These are phyloP conservation scores for Colletotrichum sp. DNA, from an alignment of 2,329 filamentous ascomycete genomes.

Conservation along the genomic window DNA sequence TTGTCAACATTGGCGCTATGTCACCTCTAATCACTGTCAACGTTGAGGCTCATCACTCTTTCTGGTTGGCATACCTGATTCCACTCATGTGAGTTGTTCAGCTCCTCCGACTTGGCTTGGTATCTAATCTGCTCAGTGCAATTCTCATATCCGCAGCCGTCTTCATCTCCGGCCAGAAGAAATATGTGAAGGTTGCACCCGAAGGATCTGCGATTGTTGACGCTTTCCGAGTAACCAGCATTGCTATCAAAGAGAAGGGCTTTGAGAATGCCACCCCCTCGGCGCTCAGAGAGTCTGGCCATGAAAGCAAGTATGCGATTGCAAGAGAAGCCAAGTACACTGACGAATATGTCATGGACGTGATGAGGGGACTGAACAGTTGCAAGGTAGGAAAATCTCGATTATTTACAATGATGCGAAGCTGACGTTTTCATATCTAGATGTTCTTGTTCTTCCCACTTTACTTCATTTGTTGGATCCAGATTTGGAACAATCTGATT, in stretches of 20 bases:
- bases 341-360: constrained; percentile 26
- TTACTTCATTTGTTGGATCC: constrained; percentile 40
- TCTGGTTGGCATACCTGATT: constrained; percentile 19
- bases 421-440: constrained; percentile 1
- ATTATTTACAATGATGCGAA: not conserved
- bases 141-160: constrained; percentile 2
- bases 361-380: constrained; percentile 24
- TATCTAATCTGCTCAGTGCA: not conserved
- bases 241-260: constrained; percentile 25
- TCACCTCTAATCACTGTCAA: constrained; percentile 37
- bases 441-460: constrained; percentile 31
- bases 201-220: constrained; percentile 13
- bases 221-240: constrained; percentile 22
- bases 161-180: constrained; percentile 3
- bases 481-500: constrained; percentile 38
- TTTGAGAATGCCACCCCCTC: constrained; percentile 14
- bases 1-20: constrained; percentile 61
- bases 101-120: too few species aligned
- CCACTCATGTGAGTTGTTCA: constrained; percentile 24
- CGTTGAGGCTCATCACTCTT: constrained; percentile 5
- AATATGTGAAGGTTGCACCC: constrained; percentile 5
- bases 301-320: constrained; percentile 24
- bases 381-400: constrained; percentile 25
- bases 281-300: constrained; percentile 22
- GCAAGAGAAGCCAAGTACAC: constrained; percentile 28